These are phyloP conservation scores for Zygoascus ofunaensis DNA, from an alignment of 805 yeast species.

Conservation along the genomic window DNA sequence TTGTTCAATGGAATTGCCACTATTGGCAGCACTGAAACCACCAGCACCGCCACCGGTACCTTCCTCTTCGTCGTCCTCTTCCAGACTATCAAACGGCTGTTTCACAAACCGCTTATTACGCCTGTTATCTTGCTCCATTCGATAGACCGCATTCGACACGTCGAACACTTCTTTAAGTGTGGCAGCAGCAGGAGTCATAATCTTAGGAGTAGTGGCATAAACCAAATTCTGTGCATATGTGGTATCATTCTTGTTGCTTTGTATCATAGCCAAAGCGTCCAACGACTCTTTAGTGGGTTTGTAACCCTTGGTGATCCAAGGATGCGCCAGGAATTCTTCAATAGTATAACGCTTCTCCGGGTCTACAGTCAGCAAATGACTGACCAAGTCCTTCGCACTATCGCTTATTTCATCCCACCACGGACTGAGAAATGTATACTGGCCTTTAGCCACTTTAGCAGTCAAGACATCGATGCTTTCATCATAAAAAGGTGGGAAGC, in stretches of 20 bases:
- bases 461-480: conserved; percentile 67
- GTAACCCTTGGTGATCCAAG: conserved; percentile 49
- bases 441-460: conserved; percentile 71
- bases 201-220: conserved; percentile 8
- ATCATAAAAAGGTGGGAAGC: conserved; percentile 96
- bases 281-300: conserved; percentile 18
- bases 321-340: conserved; percentile 62
- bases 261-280: conserved; percentile 20
- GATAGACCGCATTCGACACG: conserved; percentile 75
- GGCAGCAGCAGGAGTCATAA: conserved; percentile 49
- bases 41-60: background rate
- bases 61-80: conserved; percentile 23
- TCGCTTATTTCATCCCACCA: conserved; percentile 83
- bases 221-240: background rate
- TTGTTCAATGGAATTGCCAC: background rate
- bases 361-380: conserved; percentile 60
- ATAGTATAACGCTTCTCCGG: conserved; percentile 60
- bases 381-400: conserved; percentile 62
- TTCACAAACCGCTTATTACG: conserved; percentile 18
- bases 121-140: conserved; percentile 59
- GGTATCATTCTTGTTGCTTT: background rate
- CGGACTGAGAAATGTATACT: conserved; percentile 64
- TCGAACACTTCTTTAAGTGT: conserved; percentile 83
- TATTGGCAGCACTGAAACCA: background rate
- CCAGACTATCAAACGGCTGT: conserved; percentile 19